phyloP scores from a whole-genome alignment of 1,139 yeast genomes.

The Blastobotrys malaysiensis region DNA sequence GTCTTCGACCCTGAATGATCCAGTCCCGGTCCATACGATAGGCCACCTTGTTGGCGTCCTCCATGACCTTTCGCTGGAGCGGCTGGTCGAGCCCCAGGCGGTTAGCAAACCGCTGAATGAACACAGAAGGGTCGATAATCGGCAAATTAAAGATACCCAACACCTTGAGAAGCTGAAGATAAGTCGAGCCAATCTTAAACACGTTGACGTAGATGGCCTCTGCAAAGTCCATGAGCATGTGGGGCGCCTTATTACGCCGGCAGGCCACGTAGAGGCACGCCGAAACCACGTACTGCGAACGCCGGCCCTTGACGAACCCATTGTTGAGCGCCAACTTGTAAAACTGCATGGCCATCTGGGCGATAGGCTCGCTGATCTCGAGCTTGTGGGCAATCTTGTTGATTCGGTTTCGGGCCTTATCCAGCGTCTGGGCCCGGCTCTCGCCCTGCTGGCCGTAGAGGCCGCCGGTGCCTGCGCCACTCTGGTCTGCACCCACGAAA shows the following conservation, averaged over 20 bases:
- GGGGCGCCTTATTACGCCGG: conserved; percentile 83
- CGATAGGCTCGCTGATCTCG: conserved; percentile 73
- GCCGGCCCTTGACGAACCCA: conserved; percentile 91
- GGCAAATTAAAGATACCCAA: conserved; percentile 74
- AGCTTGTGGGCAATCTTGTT: conserved; percentile 74
- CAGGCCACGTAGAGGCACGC: conserved; percentile 94
- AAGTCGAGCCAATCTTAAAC: conserved; percentile 92
- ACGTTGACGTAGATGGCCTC: conserved; percentile 87
- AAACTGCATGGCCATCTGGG: conserved; percentile 85
- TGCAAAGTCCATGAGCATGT: conserved; percentile 92
- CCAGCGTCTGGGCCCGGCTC: conserved; percentile 80
- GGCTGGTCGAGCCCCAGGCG: conserved; percentile 71
- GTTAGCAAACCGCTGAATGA: conserved; percentile 90
- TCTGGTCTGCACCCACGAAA: conserved; percentile 83
- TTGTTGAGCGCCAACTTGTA: conserved; percentile 78
- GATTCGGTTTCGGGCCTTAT: conserved; percentile 73
- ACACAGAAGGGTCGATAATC: conserved; percentile 87
- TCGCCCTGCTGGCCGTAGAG: conserved; percentile 52
- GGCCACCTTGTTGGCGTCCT: conserved; percentile 82
- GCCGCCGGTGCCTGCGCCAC: conserved; percentile 62
- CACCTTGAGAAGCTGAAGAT: conserved; percentile 79
- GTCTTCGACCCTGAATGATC: conserved; percentile 95
- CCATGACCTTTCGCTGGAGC: conserved; percentile 57
- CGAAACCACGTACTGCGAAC: conserved; percentile 90
- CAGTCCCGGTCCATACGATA: conserved; percentile 91